Base-by-base conservation (phyloP, 2,329 filamentous ascomycete genomes). In the Capronia americana region DNA sequence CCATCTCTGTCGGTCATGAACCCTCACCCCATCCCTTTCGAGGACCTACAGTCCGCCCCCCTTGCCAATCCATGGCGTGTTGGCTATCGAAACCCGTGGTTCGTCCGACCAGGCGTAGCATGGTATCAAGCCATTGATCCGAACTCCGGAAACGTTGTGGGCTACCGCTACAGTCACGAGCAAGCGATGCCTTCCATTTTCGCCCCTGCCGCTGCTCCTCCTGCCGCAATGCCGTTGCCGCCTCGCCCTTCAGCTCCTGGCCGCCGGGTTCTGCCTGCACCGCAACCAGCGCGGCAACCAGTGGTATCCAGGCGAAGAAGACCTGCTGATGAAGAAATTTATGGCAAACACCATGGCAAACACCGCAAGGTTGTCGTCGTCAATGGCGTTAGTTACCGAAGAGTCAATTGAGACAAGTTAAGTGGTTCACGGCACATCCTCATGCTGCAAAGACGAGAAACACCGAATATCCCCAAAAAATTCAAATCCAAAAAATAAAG, bases 61-160 rank as follows among this genome's bases (percentile, higher is more conserved):
- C 24, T 14, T 24, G 53, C 53, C 8, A 28, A 20, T n/a, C 53
- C 24, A 17, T 55, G 53, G 53, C 17, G 17, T 4, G 8, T 34
- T 20, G 53, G 53, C 12, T 55, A 44, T 44, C 38, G 38, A 8
- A 44, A 44, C 38, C 38, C 38, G 8, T 44, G 38, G 38, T 44
- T 44, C 38, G 17, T n/a, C 14, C 38, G 0, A 44, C 38, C 38
- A 44, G 53, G n/a, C 10, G 26, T 20, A 20, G 14, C 28, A 14
- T 55, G 53, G 53, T 34, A 55, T 23, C 53, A 55, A 32, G 53
- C 28, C 24, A 51, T 10, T 7, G 38, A 44, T 12, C 28, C 26
- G 0, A 2, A 3, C 26, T 17, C 23, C 26, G 28, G 28, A 3
- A 0, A 55, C 3, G 28, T 55, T 3, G 26, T 55, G 10, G 53